Base-by-base conservation (phyloP, 768 basidiomycete species). In the Suillus subalutaceus region DNA sequence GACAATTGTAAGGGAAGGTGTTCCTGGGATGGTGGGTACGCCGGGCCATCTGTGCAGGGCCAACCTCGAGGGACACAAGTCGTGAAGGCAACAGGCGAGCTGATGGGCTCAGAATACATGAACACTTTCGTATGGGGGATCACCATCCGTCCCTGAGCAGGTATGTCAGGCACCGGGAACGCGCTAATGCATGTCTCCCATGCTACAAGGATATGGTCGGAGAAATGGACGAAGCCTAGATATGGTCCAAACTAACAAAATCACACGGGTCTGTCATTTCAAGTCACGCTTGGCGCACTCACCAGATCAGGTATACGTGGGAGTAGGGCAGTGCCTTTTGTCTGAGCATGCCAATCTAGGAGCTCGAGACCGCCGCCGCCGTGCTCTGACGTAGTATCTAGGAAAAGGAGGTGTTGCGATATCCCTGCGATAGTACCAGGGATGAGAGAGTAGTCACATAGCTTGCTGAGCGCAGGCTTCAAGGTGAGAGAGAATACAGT, bases 131-230 rank as follows among this genome's bases (percentile, higher is more conserved):
- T 66, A 26, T 66, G 72, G 12, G 75, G 69, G 37, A 74, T 65
- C 8, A 72, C 52, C 20, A 63, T 58, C 48, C 60, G 74, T 2
- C 71, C 74, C 3, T 71, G 68, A 6, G 46, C 65, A 9, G 76
- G 76, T 41, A 75, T 38, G 2, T 12, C 38, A 1, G 74, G 76
- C 7, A 75, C 20, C 0, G 69, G 66, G 26, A 74, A 75, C 10
- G 76, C 74, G 63, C 74, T 74, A 59, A 74, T 62, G 38, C 71
- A 69, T 40, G 41, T 53, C 65, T 75, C 76, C 76, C 76, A 77
- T 64, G 71, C 69, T 15, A 74, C 67, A 66, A 76, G 62, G 1
- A 75, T 13, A 63, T 74, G 70, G 1, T 52, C 70, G 0, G 68
- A 44, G 52, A 75, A 76, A 55, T 71, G 64, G 43, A 66, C 64